Percentiles rank a stretch among this genome's conserved stretches.
phyloP scores from a whole-genome alignment of 2,329 filamentous ascomycete species.

The Aspergillus pseudoglaucus region DNA sequence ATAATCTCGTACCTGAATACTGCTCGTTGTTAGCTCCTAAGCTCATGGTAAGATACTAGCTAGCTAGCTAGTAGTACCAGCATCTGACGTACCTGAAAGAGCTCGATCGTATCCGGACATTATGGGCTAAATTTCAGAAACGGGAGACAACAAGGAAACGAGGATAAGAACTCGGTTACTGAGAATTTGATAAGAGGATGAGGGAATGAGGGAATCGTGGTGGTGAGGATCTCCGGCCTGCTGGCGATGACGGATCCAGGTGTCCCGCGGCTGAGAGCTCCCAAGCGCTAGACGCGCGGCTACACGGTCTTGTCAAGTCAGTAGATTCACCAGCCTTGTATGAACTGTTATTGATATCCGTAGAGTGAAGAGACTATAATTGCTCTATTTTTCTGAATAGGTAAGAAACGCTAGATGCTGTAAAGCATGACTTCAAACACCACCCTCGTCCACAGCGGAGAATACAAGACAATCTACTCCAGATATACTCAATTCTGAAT shows the following conservation, averaged over 20 bases:
- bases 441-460: too few species aligned
- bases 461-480: not conserved
- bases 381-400: too few species aligned
- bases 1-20: slow-evolving; percentile 66
- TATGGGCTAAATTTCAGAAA: slow-evolving; percentile 14
- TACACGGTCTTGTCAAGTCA: not conserved
- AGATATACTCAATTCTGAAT: slow-evolving; percentile 3
- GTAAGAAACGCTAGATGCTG: too few species aligned
- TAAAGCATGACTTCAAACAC: too few species aligned
- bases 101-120: slow-evolving; percentile 98
- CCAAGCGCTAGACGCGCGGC: slow-evolving; percentile 20
- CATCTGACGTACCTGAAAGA: slow-evolving; percentile 72
- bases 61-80: slow-evolving; percentile 21
- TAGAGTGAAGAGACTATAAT: too few species aligned
- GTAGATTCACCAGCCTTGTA: too few species aligned
- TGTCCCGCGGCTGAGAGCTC: slow-evolving; percentile 21
- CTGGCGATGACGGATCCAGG: slow-evolving; percentile 20
- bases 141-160: not conserved
- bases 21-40: slow-evolving; percentile 44
- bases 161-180: not conserved
- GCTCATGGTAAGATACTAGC: slow-evolving; percentile 12
- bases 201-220: slow-evolving; percentile 9
- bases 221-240: slow-evolving; percentile 7
- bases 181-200: not conserved
- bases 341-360: too few species aligned